These are phyloP conservation scores for Aphanocladium album DNA, from an alignment of 2,329 filamentous ascomycete genomes.

Conservation along the genomic window DNA sequence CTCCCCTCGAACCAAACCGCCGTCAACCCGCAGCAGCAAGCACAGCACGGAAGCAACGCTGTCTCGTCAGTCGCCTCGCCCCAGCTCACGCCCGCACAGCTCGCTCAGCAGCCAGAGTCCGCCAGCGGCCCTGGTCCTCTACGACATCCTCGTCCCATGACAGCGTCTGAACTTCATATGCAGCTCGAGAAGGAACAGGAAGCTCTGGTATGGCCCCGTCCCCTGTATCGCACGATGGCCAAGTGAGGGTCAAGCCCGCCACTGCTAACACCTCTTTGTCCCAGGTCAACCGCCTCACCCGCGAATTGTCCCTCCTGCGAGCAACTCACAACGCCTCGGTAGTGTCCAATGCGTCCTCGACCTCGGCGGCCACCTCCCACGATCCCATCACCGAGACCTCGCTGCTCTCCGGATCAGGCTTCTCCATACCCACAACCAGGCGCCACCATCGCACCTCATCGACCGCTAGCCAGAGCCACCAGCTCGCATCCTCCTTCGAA, in stretches of 20 bases:
- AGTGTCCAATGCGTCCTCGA: conserved; percentile 60
- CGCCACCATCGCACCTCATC: conserved; percentile 56
- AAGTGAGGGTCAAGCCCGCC: not conserved
- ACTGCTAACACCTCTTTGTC: not conserved
- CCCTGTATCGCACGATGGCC: no score
- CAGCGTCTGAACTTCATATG: conserved; percentile 80
- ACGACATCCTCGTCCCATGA: conserved; percentile 81
- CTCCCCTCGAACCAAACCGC: conserved; percentile 52
- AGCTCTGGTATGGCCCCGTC: conserved; percentile 66
- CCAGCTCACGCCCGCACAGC: conserved; percentile 21
- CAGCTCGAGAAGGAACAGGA: conserved; percentile 95
- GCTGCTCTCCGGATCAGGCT: conserved; percentile 52
- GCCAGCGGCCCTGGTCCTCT: conserved; percentile 64
- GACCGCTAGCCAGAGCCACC: conserved; percentile 47
- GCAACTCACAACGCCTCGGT: conserved; percentile 62
- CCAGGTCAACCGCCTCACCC: conserved; percentile 86
- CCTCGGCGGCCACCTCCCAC: conserved; percentile 49
- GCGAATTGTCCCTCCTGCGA: conserved; percentile 81
- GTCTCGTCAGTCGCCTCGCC: conserved; percentile 28
- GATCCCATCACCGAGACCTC: conserved; percentile 46
- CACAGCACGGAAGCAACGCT: conserved; percentile 16
- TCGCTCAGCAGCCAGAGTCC: conserved; percentile 29
- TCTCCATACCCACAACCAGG: conserved; percentile 51
- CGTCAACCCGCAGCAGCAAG: conserved; percentile 34
- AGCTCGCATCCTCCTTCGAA: conserved; percentile 33